Evolutionary conservation across 805 yeast genomes (phyloP).

Genomic region (Lipomyces oligophaga): DNA sequence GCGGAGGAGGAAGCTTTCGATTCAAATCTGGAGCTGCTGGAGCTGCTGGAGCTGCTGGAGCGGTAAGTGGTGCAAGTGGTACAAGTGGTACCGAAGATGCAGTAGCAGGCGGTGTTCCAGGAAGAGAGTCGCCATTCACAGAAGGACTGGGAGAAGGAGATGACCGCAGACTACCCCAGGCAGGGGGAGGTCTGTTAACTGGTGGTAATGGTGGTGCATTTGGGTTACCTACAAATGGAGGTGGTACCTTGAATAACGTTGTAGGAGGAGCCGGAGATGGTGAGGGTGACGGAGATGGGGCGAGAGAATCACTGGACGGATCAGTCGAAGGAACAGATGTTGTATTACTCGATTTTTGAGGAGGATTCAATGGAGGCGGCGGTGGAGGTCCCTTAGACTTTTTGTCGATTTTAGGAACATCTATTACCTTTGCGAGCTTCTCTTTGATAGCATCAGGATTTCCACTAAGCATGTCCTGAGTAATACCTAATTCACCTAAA

Average conservation of each 20-base stretch:
- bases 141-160: constrained; percentile 3
- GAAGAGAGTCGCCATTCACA: constrained; percentile 28
- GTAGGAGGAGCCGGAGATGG: constrained; percentile 39
- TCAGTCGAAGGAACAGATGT: constrained; percentile 35
- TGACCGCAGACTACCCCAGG: not conserved
- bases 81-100: constrained; percentile 34
- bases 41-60: constrained; percentile 8
- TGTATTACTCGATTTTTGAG: constrained; percentile 8
- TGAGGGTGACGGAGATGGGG: constrained; percentile 41
- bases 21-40: constrained; percentile 1
- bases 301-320: not conserved
- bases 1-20: too few species aligned
- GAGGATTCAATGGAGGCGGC: constrained; percentile 26
- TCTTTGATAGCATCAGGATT: constrained; percentile 78
- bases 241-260: constrained; percentile 27
- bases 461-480: constrained; percentile 77
- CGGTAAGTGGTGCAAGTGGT: constrained; percentile 11
- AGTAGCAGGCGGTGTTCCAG: constrained; percentile 25
- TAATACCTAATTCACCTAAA: constrained; percentile 70
- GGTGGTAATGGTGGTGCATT: constrained; percentile 7
- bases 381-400: constrained; percentile 29
- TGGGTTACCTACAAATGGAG: constrained; percentile 19
- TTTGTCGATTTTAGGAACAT: constrained; percentile 44
- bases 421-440: constrained; percentile 70
- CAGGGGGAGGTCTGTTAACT: constrained; percentile 9